These are phyloP conservation scores for Phytophthora constricta DNA, from an alignment of 352 stramenopile genomes.

Conservation along the genomic window DNA sequence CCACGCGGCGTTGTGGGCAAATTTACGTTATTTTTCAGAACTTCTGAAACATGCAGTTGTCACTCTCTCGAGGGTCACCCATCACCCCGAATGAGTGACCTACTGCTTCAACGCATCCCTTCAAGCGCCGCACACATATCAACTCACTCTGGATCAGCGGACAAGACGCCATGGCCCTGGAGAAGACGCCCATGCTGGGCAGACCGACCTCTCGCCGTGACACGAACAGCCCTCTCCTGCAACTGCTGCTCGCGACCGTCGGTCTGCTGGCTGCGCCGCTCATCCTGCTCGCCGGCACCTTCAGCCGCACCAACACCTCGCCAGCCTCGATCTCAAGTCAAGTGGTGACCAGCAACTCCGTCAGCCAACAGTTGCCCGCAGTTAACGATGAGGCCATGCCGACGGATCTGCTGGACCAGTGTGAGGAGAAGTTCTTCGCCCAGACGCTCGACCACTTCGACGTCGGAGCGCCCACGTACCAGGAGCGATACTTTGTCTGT, in stretches of 20 bases:
- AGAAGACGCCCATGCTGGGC: slow-evolving; percentile 30
- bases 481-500: slow-evolving; percentile 92
- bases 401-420: slow-evolving; percentile 57
- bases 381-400: slow-evolving; percentile 48
- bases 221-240: slow-evolving; percentile 1
- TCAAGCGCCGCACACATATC: too few relatives aligned
- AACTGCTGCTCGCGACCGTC: slow-evolving; percentile 25
- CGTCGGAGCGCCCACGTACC: slow-evolving; percentile 61
- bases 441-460: slow-evolving; percentile 85
- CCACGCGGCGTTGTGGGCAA: background rate
- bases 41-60: too few relatives aligned
- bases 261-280: slow-evolving; percentile 27
- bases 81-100: too few relatives aligned
- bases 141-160: too few relatives aligned
- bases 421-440: slow-evolving; percentile 74
- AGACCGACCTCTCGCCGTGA: background rate
- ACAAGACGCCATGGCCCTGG: slow-evolving; percentile 30
- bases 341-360: background rate
- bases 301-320: slow-evolving; percentile 6
- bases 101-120: too few relatives aligned
- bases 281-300: slow-evolving; percentile 27
- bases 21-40: too few relatives aligned
- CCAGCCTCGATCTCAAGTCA: background rate
- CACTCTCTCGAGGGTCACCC: too few relatives aligned
- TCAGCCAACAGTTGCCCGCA: slow-evolving; percentile 7